Evolutionary conservation across 2,329 filamentous ascomycete species (phyloP).

Genomic region (Talaromyces islandicus): DNA sequence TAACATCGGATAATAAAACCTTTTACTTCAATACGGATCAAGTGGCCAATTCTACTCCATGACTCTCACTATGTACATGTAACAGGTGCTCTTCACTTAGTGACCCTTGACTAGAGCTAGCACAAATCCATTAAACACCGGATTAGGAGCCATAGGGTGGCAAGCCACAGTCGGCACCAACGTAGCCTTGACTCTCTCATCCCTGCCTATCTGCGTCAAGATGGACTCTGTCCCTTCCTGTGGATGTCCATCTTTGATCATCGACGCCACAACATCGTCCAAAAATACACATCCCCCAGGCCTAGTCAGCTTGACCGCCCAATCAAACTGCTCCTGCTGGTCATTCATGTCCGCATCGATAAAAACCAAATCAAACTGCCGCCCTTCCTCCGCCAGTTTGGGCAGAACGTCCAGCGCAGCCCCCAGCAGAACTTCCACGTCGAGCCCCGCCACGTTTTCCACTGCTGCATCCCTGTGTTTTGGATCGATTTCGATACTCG

Average conservation of each 20-base stretch:
- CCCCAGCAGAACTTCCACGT: conserved; percentile 43
- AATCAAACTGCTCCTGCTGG: conserved; percentile 46
- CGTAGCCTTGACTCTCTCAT: conserved; percentile 36
- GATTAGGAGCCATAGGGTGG: conserved; percentile 25
- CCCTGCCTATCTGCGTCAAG: conserved; percentile 33
- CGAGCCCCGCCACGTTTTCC: conserved; percentile 41
- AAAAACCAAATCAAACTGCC: conserved; percentile 46
- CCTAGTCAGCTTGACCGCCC: conserved; percentile 21
- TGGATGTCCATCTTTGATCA: background rate
- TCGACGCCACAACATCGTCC: conserved; percentile 45
- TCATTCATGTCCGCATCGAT: conserved; percentile 50
- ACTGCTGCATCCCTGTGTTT: conserved; percentile 43
- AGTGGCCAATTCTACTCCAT: background rate
- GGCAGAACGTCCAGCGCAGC: conserved; percentile 40
- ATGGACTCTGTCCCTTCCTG: conserved; percentile 15
- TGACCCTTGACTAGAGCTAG: conserved; percentile 30
- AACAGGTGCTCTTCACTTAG: background rate
- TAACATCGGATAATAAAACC: background rate
- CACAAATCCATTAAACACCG: conserved; percentile 37
- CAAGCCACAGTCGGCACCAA: conserved; percentile 39
- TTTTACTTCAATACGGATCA: background rate
- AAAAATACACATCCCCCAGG: conserved; percentile 40
- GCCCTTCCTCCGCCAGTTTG: conserved; percentile 36
- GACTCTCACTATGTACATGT: background rate
- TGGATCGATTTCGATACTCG: conserved; percentile 46